These are phyloP conservation scores for Trichosporon sp. DNA, from an alignment of 1,284 basidiomycete genomes.

Conservation along the genomic window DNA sequence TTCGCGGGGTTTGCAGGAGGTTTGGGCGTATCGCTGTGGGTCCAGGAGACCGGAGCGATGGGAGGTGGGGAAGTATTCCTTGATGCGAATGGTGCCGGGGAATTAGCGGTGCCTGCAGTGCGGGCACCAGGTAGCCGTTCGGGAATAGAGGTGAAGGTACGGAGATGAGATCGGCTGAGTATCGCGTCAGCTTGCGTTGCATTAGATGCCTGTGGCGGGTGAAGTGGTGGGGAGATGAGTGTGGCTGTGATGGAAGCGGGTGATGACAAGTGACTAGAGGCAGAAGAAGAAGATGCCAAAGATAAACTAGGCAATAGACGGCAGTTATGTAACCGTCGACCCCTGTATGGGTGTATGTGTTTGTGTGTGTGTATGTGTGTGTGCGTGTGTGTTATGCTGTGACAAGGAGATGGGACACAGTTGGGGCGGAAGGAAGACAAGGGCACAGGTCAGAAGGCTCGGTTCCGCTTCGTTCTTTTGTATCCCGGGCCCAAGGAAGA, in stretches of 20 bases:
- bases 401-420: neutral
- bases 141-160: neutral
- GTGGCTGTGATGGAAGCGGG: neutral
- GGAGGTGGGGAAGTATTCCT: neutral
- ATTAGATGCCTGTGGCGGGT: neutral
- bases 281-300: neutral
- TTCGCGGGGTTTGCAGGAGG: neutral
- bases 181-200: neutral
- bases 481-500: neutral
- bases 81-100: neutral
- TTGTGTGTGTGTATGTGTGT: too few relatives aligned
- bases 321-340: too few relatives aligned
- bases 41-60: neutral
- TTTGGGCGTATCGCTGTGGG: neutral
- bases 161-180: neutral
- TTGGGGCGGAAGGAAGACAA: neutral
- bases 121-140: neutral
- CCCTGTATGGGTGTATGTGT: too few relatives aligned
- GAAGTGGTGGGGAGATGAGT: neutral
- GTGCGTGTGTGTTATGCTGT: too few relatives aligned
- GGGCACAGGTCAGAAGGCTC: neutral
- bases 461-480: constrained; percentile 2
- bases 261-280: neutral
- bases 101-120: neutral
- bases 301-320: neutral